These are phyloP conservation scores for Rhizopogon vinicolor DNA, from an alignment of 768 basidiomycete species.

Conservation along the genomic window DNA sequence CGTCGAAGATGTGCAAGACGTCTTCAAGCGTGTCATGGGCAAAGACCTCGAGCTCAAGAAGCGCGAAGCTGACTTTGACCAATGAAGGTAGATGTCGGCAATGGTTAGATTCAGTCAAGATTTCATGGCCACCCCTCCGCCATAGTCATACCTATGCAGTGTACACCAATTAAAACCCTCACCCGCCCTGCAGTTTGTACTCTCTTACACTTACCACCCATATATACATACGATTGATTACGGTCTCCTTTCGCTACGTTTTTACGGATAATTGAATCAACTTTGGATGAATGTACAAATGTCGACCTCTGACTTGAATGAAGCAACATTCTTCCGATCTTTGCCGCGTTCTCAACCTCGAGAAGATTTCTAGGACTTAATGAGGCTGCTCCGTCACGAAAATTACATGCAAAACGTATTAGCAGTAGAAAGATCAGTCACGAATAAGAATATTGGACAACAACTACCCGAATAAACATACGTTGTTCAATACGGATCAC, in stretches of 20 bases:
- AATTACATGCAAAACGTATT: too few species aligned
- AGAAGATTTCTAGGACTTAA: too few species aligned
- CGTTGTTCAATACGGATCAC: slow-evolving; percentile 23
- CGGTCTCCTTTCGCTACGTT: not conserved
- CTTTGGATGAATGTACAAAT: not conserved
- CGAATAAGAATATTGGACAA: too few species aligned
- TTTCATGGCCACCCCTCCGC: not conserved
- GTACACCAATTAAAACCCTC: not conserved
- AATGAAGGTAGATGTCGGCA: slow-evolving; percentile 18
- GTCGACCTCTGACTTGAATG: too few species aligned
- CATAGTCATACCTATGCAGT: not conserved
- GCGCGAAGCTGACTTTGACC: slow-evolving; percentile 67
- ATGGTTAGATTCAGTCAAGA: not conserved
- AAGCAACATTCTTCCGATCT: too few species aligned
- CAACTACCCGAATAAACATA: too few species aligned
- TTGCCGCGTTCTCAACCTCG: too few species aligned
- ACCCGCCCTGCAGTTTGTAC: not conserved
- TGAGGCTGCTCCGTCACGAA: too few species aligned
- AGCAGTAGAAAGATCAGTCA: too few species aligned
- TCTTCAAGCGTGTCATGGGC: slow-evolving; percentile 87
- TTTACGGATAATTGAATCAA: not conserved
- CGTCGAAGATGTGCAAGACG: slow-evolving; percentile 94
- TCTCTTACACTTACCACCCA: not conserved
- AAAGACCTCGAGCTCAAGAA: slow-evolving; percentile 83
- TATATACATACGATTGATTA: not conserved